Evolutionary conservation across 83 land plant genomes (phyloP), one percentile per base, ranked within the genome.

Genomic region (Isoetes engelmannii): DNA sequence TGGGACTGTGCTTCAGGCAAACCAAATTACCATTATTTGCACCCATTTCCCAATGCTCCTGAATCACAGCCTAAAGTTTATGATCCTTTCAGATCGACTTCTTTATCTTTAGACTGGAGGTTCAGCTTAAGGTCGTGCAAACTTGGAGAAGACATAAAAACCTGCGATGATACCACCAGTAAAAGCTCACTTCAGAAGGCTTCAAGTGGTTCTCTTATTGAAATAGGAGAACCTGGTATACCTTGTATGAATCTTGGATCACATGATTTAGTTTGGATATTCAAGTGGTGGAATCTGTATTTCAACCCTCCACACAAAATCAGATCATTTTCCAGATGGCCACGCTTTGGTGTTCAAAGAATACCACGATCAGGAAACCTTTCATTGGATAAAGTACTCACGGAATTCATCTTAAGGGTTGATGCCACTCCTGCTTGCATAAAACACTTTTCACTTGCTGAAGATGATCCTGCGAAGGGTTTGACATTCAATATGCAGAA

Each of bases 381-480:
- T 44, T 88, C 97, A 9, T 57, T 94, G 46, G 99, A 94, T 72
- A 94, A 82, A 78, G 99, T 94, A 37, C 85, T 94, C 82, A 94
- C 99, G 18, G 99, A 94, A 63, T 88, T 85, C 71, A 84, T 86
- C 84, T 75, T 94, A 41, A 82, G 99, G 20, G 63, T 94, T 47
- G 99, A 94, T 80, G 65, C 89, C 56, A 80, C 92, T 4, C 97
- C 96, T 45, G 50, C 85, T 43, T 81, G 85, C 60, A 86, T 94
- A 44, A 84, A 79, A 61, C 89, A 94, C 74, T 55, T 79, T 68
- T 83, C 99, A 47, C 73, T 86, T 58, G 77, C 79, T 61, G 80
- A 84, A 60, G 97, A 90, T 84, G 99, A 94, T 72, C 99, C 99
- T 55, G 96, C 99, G 19, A 83, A 78, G 50, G 99, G 99, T 17